Base-by-base conservation (phyloP, 805 yeast genomes). In the Wickerhamomyces tratensis region DNA sequence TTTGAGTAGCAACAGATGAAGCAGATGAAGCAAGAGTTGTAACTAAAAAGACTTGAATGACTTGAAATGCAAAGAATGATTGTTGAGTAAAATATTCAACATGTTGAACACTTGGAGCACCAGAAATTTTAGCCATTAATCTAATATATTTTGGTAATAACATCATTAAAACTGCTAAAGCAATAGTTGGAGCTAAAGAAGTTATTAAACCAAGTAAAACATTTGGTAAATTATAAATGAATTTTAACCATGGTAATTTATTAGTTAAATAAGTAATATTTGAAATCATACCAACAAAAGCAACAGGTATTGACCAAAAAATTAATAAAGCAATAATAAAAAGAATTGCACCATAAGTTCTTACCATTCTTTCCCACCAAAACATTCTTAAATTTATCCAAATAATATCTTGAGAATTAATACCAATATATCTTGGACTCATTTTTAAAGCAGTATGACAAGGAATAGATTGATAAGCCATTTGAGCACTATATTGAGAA, bases 301-400 rank as follows among this genome's bases (percentile, higher is more conserved):
- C 82, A 36, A 82, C 87, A 12, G 91, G 91, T 49, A 82, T 62
- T 43, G 89, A 72, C 94, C 94, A 84, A 50, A 79, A 64, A 30
- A 78, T 55, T 41, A 82, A 68, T 37, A 81, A 52, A 1, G 79
- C 84, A 25, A 63, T 52, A 42, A 82, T 73, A 2, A 76, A 77
- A 13, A 75, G 67, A 33, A 64, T 43, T 0, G 89, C 77, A 42
- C 69, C 68, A 27, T 70, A 58, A 33, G 64, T 58, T 64, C 91
- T 71, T 11, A 67, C 64, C 15, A 81, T 57, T 52, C 79, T 64
- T 61, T 84, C 94, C 83, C 86, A 82, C 89, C 93, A 84, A 52
- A 77, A 77, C 61, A 84, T 59, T 57, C 93, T 71, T 76, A 83
- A 66, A 58, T 84, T 84, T 41, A 74, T 59, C 93, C 93, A 84